Base-by-base conservation (phyloP, 1,139 yeast genomes). In the Debaryomycetaceae sp. region DNA sequence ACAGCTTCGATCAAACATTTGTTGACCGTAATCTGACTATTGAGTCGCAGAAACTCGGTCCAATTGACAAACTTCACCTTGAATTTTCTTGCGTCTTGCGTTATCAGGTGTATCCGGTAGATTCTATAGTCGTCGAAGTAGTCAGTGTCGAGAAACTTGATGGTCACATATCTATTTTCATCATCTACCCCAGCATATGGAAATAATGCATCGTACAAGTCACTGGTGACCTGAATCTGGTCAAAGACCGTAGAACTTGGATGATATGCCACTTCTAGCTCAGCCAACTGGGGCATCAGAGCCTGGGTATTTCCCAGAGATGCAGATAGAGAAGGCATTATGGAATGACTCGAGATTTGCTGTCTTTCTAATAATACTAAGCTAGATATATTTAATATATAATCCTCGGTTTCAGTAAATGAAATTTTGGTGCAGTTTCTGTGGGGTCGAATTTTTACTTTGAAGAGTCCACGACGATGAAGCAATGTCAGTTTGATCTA, bases 101-200 rank as follows among this genome's bases (percentile, higher is more conserved):
- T 59, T 13, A 75, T 64, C 8, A 62, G 46, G 9, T 62, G 55
- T n/a, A 77, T 58, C 42, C 67, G 70, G 50, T 63, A 72, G 13
- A 78, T 54, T 45, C 63, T 63, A 53, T 60, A 69, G 7, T 60
- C 59, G 11, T 56, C 55, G 46, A 76, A 74, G 46, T 60, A 60
- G 44, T 69, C 74, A 1, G 75, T 65, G 0, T 82, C 83, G 33
- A 75, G 49, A 27, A 75, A 58, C 52, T 70, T 70, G 39, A 72
- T 60, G 48, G 67, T 54, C 1, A 70, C 64, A 47, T 50, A 70
- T 36, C 54, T 55, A 17, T 48, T 50, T 8, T 38, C 34, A 8
- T 27, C 31, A 4, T 27, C 31, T 11, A 27, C 31, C 17, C 31
- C 42, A 9, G 33, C 38, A 20, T 8, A 27, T 2, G 72, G 72